These are phyloP conservation scores for Cephaloascus fragrans DNA, from an alignment of 805 yeast species.

Conservation along the genomic window DNA sequence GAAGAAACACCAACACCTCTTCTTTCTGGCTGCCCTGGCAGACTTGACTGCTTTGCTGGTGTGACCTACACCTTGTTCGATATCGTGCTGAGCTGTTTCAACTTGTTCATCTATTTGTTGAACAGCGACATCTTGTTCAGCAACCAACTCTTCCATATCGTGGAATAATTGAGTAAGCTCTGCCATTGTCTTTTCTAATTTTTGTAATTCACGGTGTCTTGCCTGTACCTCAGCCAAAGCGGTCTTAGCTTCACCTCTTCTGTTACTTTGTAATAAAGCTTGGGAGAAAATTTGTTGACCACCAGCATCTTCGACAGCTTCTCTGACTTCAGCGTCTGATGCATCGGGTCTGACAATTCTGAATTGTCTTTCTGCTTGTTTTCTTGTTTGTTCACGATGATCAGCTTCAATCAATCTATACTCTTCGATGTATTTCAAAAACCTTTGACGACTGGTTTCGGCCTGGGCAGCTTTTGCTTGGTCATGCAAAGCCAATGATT, in stretches of 20 bases:
- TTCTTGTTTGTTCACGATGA: slow-evolving; percentile 74
- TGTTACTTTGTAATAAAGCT: slow-evolving; percentile 76
- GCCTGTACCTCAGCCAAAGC: slow-evolving; percentile 93
- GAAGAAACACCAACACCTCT: slow-evolving; percentile 79
- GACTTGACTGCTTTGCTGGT: slow-evolving; percentile 81
- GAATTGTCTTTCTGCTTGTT: slow-evolving; percentile 89
- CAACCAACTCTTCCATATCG: slow-evolving; percentile 93
- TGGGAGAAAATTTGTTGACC: slow-evolving; percentile 92
- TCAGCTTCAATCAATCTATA: slow-evolving; percentile 81
- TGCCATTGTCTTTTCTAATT: slow-evolving; percentile 91
- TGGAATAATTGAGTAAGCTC: slow-evolving; percentile 91
- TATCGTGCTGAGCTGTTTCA: slow-evolving; percentile 75
- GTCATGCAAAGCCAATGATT: slow-evolving; percentile 61
- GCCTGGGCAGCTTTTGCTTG: slow-evolving; percentile 83
- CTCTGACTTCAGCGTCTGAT: slow-evolving; percentile 71
- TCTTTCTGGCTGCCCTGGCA: slow-evolving; percentile 85
- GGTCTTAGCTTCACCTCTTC: slow-evolving; percentile 91
- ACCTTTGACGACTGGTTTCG: slow-evolving; percentile 76
- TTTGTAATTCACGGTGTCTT: slow-evolving; percentile 89
- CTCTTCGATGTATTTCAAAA: slow-evolving; percentile 77
- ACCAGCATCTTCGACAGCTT: slow-evolving; percentile 75
- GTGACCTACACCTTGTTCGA: slow-evolving; percentile 92
- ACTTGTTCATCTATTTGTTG: slow-evolving; percentile 78
- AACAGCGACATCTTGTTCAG: slow-evolving; percentile 87
- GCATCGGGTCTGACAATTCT: slow-evolving; percentile 83